These are phyloP conservation scores for Metschnikowia vanudenii DNA, from an alignment of 805 yeast species.

Conservation along the genomic window DNA sequence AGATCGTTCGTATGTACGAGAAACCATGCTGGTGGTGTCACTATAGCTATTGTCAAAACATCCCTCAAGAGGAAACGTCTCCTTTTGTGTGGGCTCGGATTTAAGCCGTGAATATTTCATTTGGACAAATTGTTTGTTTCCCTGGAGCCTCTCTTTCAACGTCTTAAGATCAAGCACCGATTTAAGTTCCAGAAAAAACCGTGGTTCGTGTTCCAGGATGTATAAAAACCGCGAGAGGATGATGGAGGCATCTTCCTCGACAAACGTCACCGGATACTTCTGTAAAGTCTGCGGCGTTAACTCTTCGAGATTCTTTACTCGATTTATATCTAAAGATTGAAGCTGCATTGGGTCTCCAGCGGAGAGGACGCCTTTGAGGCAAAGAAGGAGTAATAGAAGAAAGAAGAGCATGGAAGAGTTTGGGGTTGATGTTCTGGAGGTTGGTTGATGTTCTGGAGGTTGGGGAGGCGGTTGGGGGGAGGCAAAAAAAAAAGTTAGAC, in stretches of 20 bases:
- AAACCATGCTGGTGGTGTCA: conserved; percentile 14
- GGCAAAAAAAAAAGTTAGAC: no score
- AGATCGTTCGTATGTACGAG: conserved; percentile 6
- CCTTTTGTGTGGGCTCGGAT: neutral
- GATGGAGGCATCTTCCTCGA: conserved; percentile 12
- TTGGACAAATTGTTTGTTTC: conserved; percentile 6
- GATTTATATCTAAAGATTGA: conserved; percentile 7
- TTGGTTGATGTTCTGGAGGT: no score
- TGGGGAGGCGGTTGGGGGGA: no score
- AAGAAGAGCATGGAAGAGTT: no score
- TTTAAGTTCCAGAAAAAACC: conserved; percentile 2
- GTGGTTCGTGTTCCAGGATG: neutral
- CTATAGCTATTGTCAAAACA: conserved; percentile 17
- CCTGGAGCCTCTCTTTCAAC: conserved; percentile 1
- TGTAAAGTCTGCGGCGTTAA: conserved; percentile 7
- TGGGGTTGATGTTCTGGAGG: no score
- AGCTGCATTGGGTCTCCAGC: conserved; percentile 7
- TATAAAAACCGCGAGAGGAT: neutral
- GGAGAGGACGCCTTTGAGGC: neutral
- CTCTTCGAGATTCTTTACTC: neutral
- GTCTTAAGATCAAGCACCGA: neutral
- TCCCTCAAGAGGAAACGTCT: conserved; percentile 11
- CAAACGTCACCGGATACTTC: conserved; percentile 6
- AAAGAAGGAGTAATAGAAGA: no score
- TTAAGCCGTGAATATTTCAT: neutral